phyloP scores from a whole-genome alignment of 129 eudicot genomes.

The Oenanthe sinensis region DNA sequence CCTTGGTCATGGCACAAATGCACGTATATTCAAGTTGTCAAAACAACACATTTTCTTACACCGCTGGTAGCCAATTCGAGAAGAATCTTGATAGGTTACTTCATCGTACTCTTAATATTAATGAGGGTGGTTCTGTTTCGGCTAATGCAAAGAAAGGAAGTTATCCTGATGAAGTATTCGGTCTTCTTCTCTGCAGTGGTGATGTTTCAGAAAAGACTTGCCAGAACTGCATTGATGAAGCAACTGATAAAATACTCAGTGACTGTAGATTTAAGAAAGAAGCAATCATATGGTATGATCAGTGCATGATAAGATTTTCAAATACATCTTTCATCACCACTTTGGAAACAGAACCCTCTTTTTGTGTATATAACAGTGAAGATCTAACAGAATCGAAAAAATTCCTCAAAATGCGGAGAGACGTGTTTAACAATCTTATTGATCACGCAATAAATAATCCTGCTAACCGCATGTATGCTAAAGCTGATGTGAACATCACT shows the following conservation, averaged over 20 bases:
- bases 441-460: not conserved
- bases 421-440: not conserved
- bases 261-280: not conserved
- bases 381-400: not conserved
- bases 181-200: slow-evolving; percentile 32
- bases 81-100: not conserved
- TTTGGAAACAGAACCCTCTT: not conserved
- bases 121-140: not conserved
- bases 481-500: not conserved
- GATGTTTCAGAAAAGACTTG: slow-evolving; percentile 25
- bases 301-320: slow-evolving; percentile 23
- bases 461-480: not conserved
- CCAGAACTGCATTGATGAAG: slow-evolving; percentile 10
- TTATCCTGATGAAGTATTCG: slow-evolving; percentile 20
- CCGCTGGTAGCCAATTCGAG: slow-evolving; percentile 4
- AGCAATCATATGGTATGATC: slow-evolving; percentile 13
- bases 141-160: not conserved
- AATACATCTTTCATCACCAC: slow-evolving; percentile 8
- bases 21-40: not conserved
- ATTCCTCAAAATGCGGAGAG: not conserved
- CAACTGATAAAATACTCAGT: not conserved
- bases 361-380: not conserved
- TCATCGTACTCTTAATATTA: not conserved
- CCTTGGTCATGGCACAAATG: not conserved
- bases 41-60: not conserved